phyloP scores from a whole-genome alignment of 2,329 filamentous ascomycete species.

The Ophiostoma angusticollis region DNA sequence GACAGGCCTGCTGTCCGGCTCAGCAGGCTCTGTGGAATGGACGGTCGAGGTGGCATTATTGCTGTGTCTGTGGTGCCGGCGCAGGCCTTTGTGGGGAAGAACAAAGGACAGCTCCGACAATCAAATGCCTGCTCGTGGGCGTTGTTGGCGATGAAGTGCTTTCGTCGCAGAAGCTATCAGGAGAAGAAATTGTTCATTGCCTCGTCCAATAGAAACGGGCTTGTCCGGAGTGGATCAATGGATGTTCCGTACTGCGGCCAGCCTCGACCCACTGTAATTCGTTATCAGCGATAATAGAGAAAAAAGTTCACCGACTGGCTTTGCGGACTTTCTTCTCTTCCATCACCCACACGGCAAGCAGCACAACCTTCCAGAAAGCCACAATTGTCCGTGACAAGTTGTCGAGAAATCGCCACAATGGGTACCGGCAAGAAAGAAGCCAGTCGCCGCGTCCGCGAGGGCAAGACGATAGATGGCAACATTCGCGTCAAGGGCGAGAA shows the following conservation, averaged over 20 bases:
- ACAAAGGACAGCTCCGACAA: too few relatives aligned
- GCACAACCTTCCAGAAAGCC: conserved; percentile 1
- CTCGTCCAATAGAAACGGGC: background rate
- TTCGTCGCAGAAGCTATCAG: too few relatives aligned
- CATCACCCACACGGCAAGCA: conserved; percentile 4
- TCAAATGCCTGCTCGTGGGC: too few relatives aligned
- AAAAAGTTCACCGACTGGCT: conserved; percentile 7
- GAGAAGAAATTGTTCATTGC: conserved; percentile 7
- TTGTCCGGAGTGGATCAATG: conserved; percentile 2
- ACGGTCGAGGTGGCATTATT: conserved; percentile 11
- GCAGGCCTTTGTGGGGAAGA: background rate
- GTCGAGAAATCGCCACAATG: conserved; percentile 9
- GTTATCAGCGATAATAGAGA: conserved; percentile 13
- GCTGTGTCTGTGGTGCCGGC: too few relatives aligned
- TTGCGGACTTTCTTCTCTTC: conserved; percentile 7
- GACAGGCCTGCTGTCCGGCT: background rate
- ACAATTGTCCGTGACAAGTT: background rate
- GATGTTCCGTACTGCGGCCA: background rate
- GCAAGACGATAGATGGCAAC: conserved; percentile 77
- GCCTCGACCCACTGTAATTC: conserved; percentile 6
- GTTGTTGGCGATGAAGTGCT: too few relatives aligned
- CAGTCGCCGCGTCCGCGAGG: conserved; percentile 69
- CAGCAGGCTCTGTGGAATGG: conserved; percentile 7
- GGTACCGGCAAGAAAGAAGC: conserved; percentile 67
- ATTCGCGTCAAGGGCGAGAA: conserved; percentile 94